phyloP scores from a whole-genome alignment of 208 protist genomes.

The Acanthamoeba sp. region DNA sequence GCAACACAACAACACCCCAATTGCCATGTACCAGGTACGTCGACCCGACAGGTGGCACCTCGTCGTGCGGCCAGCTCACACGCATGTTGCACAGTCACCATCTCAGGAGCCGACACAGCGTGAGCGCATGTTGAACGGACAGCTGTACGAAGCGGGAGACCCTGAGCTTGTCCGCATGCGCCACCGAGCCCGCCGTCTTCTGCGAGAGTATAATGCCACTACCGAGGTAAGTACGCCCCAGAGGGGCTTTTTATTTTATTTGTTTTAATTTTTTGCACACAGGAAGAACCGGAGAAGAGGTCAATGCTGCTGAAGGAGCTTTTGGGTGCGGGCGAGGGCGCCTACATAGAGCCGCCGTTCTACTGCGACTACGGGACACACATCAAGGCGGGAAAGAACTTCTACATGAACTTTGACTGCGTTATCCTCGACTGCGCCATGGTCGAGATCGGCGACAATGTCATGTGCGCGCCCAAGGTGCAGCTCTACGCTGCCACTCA shows the following conservation, averaged over 20 bases:
- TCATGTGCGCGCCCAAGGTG: slow-evolving; percentile 89
- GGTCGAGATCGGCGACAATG: slow-evolving; percentile 88
- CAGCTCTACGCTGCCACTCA: slow-evolving; percentile 91
- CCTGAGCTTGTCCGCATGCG: slow-evolving; percentile 77
- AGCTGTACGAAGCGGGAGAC: slow-evolving; percentile 83
- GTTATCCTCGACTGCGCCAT: slow-evolving; percentile 89
- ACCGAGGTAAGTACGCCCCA: no score
- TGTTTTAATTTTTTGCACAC: background rate
- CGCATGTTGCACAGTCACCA: no score
- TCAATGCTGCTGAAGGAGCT: slow-evolving; percentile 75
- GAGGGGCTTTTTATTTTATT: background rate
- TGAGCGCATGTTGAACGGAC: slow-evolving; percentile 86
- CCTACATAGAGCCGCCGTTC: slow-evolving; percentile 89
- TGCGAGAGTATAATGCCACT: slow-evolving; percentile 76
- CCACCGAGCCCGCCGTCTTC: slow-evolving; percentile 74
- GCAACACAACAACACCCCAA: no score
- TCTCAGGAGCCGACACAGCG: slow-evolving; percentile 6
- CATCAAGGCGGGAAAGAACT: slow-evolving; percentile 87
- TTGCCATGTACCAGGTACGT: no score
- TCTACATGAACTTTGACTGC: slow-evolving; percentile 90
- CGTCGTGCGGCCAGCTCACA: no score
- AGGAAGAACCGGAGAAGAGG: slow-evolving; percentile 63
- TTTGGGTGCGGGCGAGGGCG: slow-evolving; percentile 74
- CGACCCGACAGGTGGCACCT: no score
- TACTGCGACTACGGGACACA: slow-evolving; percentile 91